Base-by-base conservation (phyloP, 768 basidiomycete genomes). In the Mycena sanguinolenta region DNA sequence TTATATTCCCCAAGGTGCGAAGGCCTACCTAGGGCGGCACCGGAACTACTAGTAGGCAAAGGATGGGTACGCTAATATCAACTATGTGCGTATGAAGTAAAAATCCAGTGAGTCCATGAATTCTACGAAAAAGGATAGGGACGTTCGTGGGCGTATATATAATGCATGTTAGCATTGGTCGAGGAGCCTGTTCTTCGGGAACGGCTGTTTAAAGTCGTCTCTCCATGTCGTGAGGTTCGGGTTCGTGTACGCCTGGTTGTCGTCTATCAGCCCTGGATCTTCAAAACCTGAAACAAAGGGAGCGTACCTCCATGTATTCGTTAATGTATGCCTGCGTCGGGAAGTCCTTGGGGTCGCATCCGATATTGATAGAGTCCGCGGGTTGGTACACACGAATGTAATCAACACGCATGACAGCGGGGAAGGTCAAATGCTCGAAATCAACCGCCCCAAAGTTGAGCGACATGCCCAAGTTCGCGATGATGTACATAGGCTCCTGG, bases 361-460 rank as follows among this genome's bases (percentile, higher is more conserved):
- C 96, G 60, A 95, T 85, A 77, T 96, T 97, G 66, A 89, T 84
- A 34, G 85, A 77, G 70, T 88, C 79, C 75, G 86, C 83, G 3
- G 89, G 89, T 77, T 98, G 97, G 80, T 98, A 99, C 10, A 99
- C 94, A 27, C 97, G 89, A 63, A 98, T 89, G 82, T 92, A 98
- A 21, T 63, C 61, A 19, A 97, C 84, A 57, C 82, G 84, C 94
- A 98, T 91, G 3, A 76, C 83, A 5, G 90, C 79, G 10, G 96
- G 95, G 82, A 95, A 96, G 21, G 81, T 82, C 25, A 97, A 82
- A 67, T 92, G 84, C 21, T 86, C 80, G 58, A 94, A 84, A 81
- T 98, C 92, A 59, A 96, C 89, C 5, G 9, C 57, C 13, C 86
- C 85, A 39, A 98, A 98, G 79, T 92, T 94, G 62, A 83, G 81